A percentile compares a stretch with the other conserved stretches of the same genome.
phyloP scores from a whole-genome alignment of 2,329 filamentous ascomycete genomes.

The Simplicillium aogashimaense region DNA sequence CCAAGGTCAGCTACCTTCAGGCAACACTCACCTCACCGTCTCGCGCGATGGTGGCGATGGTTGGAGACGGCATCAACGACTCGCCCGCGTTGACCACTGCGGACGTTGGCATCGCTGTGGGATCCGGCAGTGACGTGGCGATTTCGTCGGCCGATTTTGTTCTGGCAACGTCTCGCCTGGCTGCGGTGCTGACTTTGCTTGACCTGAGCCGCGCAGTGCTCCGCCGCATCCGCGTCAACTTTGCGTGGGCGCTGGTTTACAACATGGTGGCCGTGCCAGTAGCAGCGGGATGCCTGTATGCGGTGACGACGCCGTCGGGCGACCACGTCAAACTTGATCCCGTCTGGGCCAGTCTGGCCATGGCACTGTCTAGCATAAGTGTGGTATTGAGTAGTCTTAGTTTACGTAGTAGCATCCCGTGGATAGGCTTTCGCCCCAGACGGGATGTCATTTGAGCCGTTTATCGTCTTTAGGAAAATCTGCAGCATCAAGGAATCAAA shows the following conservation, averaged over 20 bases:
- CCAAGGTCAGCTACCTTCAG: constrained; percentile 57
- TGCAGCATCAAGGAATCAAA: no score
- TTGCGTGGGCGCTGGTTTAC: constrained; percentile 76
- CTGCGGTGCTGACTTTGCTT: constrained; percentile 62
- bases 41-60: constrained; percentile 62
- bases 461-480: no score
- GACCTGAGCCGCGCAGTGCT: constrained; percentile 65
- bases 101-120: constrained; percentile 77
- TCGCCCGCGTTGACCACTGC: constrained; percentile 70
- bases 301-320: constrained; percentile 33
- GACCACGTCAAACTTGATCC: constrained; percentile 58
- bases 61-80: constrained; percentile 86
- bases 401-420: constrained; percentile 42
- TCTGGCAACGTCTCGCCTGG: constrained; percentile 62
- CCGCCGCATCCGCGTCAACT: constrained; percentile 72
- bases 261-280: constrained; percentile 71
- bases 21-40: constrained; percentile 30
- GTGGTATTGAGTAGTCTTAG: constrained; percentile 76
- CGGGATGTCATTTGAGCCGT: constrained; percentile 3
- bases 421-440: constrained; percentile 32
- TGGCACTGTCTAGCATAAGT: constrained; percentile 86
- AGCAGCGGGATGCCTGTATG: constrained; percentile 70
- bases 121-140: constrained; percentile 74
- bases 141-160: constrained; percentile 76
- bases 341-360: constrained; percentile 82